Evolutionary conservation across 83 land plant species (phyloP).

Genomic region (Thuja plicata): DNA sequence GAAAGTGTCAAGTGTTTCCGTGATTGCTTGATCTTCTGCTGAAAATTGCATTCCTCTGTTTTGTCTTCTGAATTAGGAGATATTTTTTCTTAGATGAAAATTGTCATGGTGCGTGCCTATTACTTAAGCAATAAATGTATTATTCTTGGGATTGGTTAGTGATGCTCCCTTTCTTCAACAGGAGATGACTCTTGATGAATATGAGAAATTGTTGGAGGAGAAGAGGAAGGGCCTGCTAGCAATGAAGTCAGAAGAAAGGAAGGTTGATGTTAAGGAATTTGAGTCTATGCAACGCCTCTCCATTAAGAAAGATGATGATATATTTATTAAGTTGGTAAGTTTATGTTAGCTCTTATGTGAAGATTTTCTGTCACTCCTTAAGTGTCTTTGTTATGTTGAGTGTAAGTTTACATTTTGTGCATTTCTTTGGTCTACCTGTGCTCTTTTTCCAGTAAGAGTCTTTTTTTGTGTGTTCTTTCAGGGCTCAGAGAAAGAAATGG

Average conservation of each 20-base stretch:
- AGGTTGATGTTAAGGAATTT: slow-evolving; percentile 58
- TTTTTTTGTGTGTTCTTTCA: slow-evolving; percentile 1
- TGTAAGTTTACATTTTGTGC: neutral
- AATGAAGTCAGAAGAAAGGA: slow-evolving; percentile 62
- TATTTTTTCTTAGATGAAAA: neutral
- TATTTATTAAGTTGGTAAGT: slow-evolving; percentile 68
- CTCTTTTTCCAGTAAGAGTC: neutral
- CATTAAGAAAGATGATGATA: slow-evolving; percentile 51
- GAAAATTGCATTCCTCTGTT: neutral
- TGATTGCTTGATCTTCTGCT: neutral
- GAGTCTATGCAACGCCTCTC: slow-evolving; percentile 58
- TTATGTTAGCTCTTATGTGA: neutral
- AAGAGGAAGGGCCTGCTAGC: slow-evolving; percentile 56
- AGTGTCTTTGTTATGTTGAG: neutral
- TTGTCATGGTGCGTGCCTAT: neutral
- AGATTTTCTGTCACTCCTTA: neutral
- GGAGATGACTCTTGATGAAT: slow-evolving; percentile 82
- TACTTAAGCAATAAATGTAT: neutral
- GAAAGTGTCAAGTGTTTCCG: neutral
- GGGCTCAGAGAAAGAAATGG: slow-evolving; percentile 59
- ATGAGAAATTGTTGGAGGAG: slow-evolving; percentile 69
- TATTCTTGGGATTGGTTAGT: neutral
- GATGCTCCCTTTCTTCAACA: slow-evolving; percentile 3
- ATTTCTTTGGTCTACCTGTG: neutral
- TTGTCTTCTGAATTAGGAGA: neutral